These are phyloP conservation scores for Diaporthe aspalathi DNA, from an alignment of 2,329 filamentous ascomycete genomes.

Conservation along the genomic window DNA sequence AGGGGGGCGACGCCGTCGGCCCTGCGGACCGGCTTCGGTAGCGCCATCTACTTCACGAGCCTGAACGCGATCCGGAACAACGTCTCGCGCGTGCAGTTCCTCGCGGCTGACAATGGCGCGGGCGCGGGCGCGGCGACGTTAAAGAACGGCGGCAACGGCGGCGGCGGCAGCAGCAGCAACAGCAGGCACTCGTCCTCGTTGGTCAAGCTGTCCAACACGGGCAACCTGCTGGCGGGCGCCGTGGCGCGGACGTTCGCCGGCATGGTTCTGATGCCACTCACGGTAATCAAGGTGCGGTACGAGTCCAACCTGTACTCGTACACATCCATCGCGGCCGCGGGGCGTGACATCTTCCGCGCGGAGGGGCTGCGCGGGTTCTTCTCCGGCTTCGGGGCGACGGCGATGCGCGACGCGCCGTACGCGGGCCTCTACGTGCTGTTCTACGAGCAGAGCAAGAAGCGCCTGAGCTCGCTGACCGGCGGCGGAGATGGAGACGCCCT, in stretches of 20 bases:
- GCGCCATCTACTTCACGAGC: constrained; percentile 91
- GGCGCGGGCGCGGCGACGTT: constrained; percentile 36
- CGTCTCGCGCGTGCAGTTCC: constrained; percentile 59
- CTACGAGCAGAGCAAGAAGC: constrained; percentile 85
- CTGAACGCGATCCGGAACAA: constrained; percentile 85
- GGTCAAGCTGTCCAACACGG: constrained; percentile 83
- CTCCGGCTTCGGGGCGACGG: constrained; percentile 91
- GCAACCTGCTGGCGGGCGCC: constrained; percentile 88
- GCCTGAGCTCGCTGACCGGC: constrained; percentile 57
- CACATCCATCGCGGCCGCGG: constrained; percentile 78
- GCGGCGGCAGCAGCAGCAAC: no score
- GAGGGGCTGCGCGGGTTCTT: constrained; percentile 90
- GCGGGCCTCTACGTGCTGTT: constrained; percentile 94
- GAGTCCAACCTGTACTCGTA: constrained; percentile 91
- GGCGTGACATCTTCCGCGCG: constrained; percentile 76
- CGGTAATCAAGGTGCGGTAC: constrained; percentile 95
- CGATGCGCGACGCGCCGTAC: constrained; percentile 94
- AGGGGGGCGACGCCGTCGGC: constrained; percentile 91
- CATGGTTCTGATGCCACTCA: constrained; percentile 94
- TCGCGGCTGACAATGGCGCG: constrained; percentile 45
- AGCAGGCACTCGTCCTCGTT: constrained; percentile 77
- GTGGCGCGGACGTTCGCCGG: constrained; percentile 87
- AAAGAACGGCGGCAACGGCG: constrained; percentile 49
- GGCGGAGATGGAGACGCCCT: neutral
- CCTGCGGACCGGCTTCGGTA: constrained; percentile 92